Base-by-base conservation (phyloP, 208 protist genomes). In the Trypanosoma rangeli region DNA sequence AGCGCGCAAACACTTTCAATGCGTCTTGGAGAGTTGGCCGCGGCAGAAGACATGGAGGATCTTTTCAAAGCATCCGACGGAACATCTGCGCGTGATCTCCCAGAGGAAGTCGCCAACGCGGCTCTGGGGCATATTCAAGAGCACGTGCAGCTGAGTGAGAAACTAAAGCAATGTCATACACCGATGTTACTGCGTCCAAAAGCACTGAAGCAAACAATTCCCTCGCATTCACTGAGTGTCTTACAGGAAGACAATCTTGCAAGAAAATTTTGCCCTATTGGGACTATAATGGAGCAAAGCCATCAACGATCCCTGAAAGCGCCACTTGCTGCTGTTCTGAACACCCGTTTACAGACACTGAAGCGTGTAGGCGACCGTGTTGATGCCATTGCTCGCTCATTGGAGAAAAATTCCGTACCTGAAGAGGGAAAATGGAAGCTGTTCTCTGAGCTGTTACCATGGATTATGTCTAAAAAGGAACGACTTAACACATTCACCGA, bases 381-480 rank as follows among this genome's bases (percentile, higher is more conserved):
- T 76, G 59, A 74, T 59, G 20, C 55, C 67, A 61, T 79, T 63
- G 49, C 46, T 31, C 50, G 56, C 44, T 48, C 63, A 65, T 50
- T 49, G 35, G 60, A 53, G 26, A 16, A 55, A 26, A 42, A 13
- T 29, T 5, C 69, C 42, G 50, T 68, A 54, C 16, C 24, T 35
- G 66, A 76, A 59, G 73, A 74, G 16, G 76, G 33, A 56, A 76
- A 62, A 24, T 68, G 44, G 78, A 80, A 52, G 49, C 55, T 90
- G 46, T 66, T 66, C 61, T 55, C 53, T 35, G 75, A 75, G 28
- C 70, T 91, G 57, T 68, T 94, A 49, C 74, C 89, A 22, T 78
- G 88, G 42, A 78, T 90, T 33, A 78, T 94, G 84, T 84, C 84
- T 0, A 75, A 70, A 29, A 80, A 85, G 22, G 88, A 90, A 29